Conservation (phyloP, 331 rosid genomes). For the Phaseolus coccineus region DNA sequence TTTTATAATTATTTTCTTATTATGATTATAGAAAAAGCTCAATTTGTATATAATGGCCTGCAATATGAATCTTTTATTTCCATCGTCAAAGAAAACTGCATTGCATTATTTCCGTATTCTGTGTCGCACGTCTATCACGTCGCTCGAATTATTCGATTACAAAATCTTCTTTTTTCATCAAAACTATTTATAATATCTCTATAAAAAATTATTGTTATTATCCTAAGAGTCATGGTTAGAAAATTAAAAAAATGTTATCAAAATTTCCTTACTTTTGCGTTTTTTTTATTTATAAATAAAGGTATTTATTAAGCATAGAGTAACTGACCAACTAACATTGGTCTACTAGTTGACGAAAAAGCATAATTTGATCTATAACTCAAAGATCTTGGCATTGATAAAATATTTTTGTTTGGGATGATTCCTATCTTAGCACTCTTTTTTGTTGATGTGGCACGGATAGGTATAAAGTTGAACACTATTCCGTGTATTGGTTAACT, state of each 20-base stretch:
- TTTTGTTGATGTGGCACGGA: background rate
- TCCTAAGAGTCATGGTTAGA: no score
- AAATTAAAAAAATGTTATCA: no score
- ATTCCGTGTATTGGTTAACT: background rate
- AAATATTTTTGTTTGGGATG: constrained; percentile 5
- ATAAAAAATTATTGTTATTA: no score
- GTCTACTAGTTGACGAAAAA: constrained; percentile 46
- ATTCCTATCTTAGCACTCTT: background rate
- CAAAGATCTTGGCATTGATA: constrained; percentile 18
- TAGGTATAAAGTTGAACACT: background rate
- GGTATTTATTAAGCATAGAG: no score
- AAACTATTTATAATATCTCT: no score
- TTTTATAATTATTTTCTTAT: background rate
- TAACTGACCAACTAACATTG: constrained; percentile 36
- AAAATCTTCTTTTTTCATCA: no score
- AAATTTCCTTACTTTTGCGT: no score
- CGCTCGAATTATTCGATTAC: background rate
- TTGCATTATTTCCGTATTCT: background rate
- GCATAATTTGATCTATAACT: constrained; percentile 40
- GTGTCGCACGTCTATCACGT: no score
- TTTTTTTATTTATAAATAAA: no score
- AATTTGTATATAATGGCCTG: constrained; percentile 6
- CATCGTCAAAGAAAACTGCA: constrained; percentile 18
- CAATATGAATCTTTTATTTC: background rate
- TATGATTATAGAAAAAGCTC: background rate